phyloP scores from a whole-genome alignment of 2,329 filamentous ascomycete genomes.

The Dichotomopilus funicola region DNA sequence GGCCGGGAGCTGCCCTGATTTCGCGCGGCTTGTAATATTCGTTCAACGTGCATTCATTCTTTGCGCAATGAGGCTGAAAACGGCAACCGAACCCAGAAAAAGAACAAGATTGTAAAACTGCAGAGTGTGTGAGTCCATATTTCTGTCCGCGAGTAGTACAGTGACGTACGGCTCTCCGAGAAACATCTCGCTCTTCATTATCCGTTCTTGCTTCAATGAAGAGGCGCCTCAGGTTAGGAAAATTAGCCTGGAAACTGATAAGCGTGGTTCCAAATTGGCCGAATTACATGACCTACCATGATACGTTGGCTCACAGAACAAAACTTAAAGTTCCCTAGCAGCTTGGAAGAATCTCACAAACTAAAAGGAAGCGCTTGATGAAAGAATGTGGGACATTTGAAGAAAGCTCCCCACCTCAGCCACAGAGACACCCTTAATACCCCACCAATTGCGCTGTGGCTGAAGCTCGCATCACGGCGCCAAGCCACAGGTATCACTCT shows the following conservation, averaged over 20 bases:
- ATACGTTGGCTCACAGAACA: not conserved
- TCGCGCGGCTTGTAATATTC: not conserved
- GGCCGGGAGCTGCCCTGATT: not conserved
- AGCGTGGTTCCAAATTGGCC: not conserved
- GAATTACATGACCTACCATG: slow-evolving; percentile 1
- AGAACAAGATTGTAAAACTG: slow-evolving; percentile 97
- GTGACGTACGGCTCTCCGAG: slow-evolving; percentile 72
- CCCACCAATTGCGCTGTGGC: slow-evolving; percentile 14
- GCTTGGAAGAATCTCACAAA: no score
- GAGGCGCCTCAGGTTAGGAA: slow-evolving; percentile 90
- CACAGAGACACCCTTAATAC: not conserved
- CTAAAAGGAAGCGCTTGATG: no score
- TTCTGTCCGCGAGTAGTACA: not conserved
- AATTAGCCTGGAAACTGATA: slow-evolving; percentile 50
- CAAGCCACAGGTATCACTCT: slow-evolving; percentile 13
- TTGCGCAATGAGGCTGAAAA: slow-evolving; percentile 90
- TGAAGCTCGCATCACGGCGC: slow-evolving; percentile 5
- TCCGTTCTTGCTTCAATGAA: slow-evolving; percentile 93
- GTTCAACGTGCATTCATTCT: slow-evolving; percentile 55
- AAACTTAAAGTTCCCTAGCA: no score
- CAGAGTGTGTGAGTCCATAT: slow-evolving; percentile 7
- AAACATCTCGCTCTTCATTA: slow-evolving; percentile 90
- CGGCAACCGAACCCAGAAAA: slow-evolving; percentile 92
- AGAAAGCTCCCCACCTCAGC: not conserved
- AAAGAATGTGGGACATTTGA: no score